Conservation (phyloP, 2,329 filamentous ascomycete species). For the Colletotrichum chrysophilum region DNA sequence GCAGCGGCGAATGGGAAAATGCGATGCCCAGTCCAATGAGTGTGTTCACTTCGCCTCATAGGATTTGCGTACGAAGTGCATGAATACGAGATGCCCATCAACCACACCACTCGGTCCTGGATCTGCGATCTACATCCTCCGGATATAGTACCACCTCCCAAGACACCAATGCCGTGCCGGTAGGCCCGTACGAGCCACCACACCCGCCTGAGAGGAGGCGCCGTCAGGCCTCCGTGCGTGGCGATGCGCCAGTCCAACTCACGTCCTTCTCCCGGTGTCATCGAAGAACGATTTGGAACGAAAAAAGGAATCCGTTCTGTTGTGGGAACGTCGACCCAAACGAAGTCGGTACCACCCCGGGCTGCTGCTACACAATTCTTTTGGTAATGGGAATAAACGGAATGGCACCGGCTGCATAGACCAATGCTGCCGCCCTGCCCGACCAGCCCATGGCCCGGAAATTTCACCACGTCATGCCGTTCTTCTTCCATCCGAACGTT, state of each 20-base stretch:
- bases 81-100: constrained; percentile 19
- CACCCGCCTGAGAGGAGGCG: neutral
- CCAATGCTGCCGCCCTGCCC: neutral
- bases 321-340: neutral
- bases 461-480: constrained; percentile 20
- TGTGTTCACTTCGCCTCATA: neutral
- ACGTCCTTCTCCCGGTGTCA: neutral
- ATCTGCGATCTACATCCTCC: constrained; percentile 8
- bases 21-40: neutral
- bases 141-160: constrained; percentile 2
- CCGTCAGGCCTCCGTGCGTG: neutral
- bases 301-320: neutral
- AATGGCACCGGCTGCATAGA: neutral
- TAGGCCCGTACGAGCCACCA: neutral
- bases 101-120: neutral
- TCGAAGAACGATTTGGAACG: neutral
- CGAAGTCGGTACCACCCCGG: neutral
- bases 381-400: neutral
- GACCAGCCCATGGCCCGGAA: neutral
- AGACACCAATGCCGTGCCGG: constrained; percentile 1
- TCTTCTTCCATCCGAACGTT: neutral
- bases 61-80: constrained; percentile 10
- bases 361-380: neutral
- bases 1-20: neutral
- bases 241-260: neutral